These are phyloP conservation scores for Thoreauomyces humboldtii DNA, from an alignment of 192 early-diverging fungal species.

Conservation along the genomic window DNA sequence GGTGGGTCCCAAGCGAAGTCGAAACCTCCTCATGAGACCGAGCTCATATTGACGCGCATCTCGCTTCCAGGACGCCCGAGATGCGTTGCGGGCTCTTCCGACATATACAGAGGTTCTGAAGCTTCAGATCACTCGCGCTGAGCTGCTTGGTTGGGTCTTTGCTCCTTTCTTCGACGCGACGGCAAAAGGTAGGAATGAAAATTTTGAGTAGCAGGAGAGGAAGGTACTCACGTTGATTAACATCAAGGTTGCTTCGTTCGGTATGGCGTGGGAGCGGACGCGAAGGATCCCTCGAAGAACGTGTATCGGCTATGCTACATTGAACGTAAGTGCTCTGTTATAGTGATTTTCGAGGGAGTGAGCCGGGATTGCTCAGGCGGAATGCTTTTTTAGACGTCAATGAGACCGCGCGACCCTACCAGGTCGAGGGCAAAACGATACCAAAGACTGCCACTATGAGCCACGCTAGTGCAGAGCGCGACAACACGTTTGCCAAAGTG, in stretches of 20 bases:
- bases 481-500: constrained; percentile 25
- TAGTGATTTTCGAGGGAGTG: no score
- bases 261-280: constrained; percentile 21
- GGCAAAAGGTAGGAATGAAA: constrained; percentile 21
- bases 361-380: no score
- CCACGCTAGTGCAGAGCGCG: constrained; percentile 14
- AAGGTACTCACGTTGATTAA: no score
- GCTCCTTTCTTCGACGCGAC: constrained; percentile 19
- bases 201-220: no score
- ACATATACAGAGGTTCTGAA: constrained; percentile 1
- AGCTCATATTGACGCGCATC: no score
- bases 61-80: not conserved
- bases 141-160: constrained; percentile 21
- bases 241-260: constrained; percentile 26
- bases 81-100: constrained; percentile 2
- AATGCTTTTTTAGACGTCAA: not conserved
- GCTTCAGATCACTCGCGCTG: constrained; percentile 16
- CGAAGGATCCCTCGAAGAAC: constrained; percentile 13
- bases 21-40: no score
- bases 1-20: no score
- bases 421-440: constrained; percentile 17
- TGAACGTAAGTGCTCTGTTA: constrained; percentile 13
- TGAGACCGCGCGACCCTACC: constrained; percentile 1
- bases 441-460: constrained; percentile 19
- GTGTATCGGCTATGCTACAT: constrained; percentile 23